A percentile compares a stretch with the other conserved stretches of the same genome.
These are phyloP conservation scores for Corchorus capsularis DNA, from an alignment of 345 rosid species.

Conservation along the genomic window DNA sequence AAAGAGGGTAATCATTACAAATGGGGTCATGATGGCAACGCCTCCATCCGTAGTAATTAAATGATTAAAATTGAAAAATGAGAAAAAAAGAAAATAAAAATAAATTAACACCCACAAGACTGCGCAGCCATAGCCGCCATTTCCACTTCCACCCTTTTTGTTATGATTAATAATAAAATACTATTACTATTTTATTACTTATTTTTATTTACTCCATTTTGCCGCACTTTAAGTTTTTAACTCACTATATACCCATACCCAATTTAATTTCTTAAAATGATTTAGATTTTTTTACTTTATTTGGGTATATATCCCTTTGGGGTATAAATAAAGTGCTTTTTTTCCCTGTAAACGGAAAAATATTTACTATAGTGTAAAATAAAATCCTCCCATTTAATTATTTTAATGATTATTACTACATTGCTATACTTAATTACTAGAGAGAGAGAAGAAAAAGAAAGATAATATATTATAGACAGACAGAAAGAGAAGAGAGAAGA, in stretches of 20 bases:
- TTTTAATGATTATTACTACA: neutral
- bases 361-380: no score
- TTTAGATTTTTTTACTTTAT: no score
- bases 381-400: no score
- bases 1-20: conserved; percentile 41
- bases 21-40: conserved; percentile 46
- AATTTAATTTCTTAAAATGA: no score
- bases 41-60: conserved; percentile 23
- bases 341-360: no score
- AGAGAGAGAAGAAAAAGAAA: neutral
- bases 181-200: neutral
- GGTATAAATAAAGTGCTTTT: no score
- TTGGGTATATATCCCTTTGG: no score
- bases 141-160: conserved; percentile 32
- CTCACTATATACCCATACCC: no score
- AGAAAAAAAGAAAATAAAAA: neutral
- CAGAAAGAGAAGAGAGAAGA: neutral
- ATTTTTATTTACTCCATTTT: no score
- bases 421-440: neutral
- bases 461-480: neutral
- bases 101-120: conserved; percentile 24
- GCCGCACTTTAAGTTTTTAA: no score
- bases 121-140: conserved; percentile 83
- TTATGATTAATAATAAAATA: conserved; percentile 16
- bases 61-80: conserved; percentile 14